Percentiles rank a stretch among this genome's conserved stretches.
These are phyloP conservation scores for Lyophyllum semitale DNA, from an alignment of 768 basidiomycete genomes.

Conservation along the genomic window DNA sequence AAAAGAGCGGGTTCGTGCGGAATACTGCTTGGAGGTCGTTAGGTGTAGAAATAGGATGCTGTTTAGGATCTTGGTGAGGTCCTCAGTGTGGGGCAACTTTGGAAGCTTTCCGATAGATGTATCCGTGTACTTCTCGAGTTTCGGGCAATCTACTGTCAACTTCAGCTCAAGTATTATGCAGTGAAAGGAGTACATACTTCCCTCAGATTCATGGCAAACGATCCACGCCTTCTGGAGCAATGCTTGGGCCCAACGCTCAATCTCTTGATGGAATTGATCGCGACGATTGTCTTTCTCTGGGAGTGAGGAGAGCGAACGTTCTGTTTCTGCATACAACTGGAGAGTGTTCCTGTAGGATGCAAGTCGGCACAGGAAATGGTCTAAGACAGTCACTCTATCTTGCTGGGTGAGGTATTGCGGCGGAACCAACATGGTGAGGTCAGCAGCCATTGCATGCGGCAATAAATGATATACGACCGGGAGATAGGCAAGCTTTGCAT, in stretches of 20 bases:
- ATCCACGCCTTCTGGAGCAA: slow-evolving; percentile 45
- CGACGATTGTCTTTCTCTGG: slow-evolving; percentile 18
- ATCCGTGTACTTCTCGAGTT: slow-evolving; percentile 43
- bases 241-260: slow-evolving; percentile 48
- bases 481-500: not conserved
- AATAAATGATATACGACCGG: not conserved
- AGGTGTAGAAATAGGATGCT: slow-evolving; percentile 53
- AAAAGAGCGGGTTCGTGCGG: slow-evolving; percentile 51
- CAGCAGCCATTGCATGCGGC: not conserved
- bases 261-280: slow-evolving; percentile 32
- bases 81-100: slow-evolving; percentile 34
- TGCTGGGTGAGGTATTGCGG: slow-evolving; percentile 38
- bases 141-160: slow-evolving; percentile 37
- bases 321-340: slow-evolving; percentile 38
- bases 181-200: slow-evolving; percentile 1
- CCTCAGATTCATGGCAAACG: slow-evolving; percentile 37
- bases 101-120: slow-evolving; percentile 45
- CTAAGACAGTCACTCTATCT: slow-evolving; percentile 39
- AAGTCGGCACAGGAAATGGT: slow-evolving; percentile 44
- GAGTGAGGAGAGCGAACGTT: slow-evolving; percentile 26
- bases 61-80: slow-evolving; percentile 46
- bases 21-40: slow-evolving; percentile 48
- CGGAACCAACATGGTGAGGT: slow-evolving; percentile 30
- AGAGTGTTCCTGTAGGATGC: slow-evolving; percentile 48
- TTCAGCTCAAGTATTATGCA: not conserved